A percentile compares a stretch with the other conserved stretches of the same genome.
Evolutionary conservation across 306 rosid species (phyloP).

Genomic region (Prunus persica): Prunus_persica_NCBIv2 NC_034016.1:8523001-8523500

Average conservation of each 20-base stretch:
- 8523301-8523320: conserved; percentile 39
- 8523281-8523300: conserved; percentile 47
- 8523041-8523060: background rate
- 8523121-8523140: background rate
- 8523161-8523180: background rate
- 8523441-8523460: conserved; percentile 26
- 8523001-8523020: background rate
- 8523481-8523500: conserved; percentile 41
- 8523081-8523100: background rate
- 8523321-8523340: conserved; percentile 29
- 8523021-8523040: background rate
- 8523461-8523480: conserved; percentile 28
- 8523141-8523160: conserved; percentile 1
- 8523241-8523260: conserved; percentile 38
- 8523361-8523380: conserved; percentile 38
- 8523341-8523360: conserved; percentile 34
- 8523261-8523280: conserved; percentile 58
- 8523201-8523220: conserved; percentile 26
- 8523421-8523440: conserved; percentile 19
- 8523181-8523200: conserved; percentile 6
- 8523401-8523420: conserved; percentile 13
- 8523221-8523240: conserved; percentile 25
- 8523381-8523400: conserved; percentile 29
- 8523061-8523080: background rate
- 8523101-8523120: conserved; percentile 5